Percentiles rank a stretch among this genome's conserved stretches.
phyloP scores from a whole-genome alignment of 2,329 filamentous ascomycete genomes.

The Ophioceras dolichostomum region DNA sequence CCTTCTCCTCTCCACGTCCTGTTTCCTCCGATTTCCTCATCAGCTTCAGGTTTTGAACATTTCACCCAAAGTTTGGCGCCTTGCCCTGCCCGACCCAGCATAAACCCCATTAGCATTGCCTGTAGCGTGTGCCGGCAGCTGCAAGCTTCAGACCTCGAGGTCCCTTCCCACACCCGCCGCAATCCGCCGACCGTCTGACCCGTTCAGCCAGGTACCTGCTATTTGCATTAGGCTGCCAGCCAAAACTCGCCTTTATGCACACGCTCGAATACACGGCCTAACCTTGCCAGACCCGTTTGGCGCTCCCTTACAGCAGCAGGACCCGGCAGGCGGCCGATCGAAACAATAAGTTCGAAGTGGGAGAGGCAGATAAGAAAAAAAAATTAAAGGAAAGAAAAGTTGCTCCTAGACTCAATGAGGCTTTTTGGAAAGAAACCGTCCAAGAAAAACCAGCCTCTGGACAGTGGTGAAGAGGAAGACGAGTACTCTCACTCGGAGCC shows the following conservation, averaged over 20 bases:
- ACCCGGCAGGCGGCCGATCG: no score
- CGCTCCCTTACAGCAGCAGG: not conserved
- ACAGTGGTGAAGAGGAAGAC: slow-evolving; percentile 23
- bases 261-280: not conserved
- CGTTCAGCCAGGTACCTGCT: not conserved
- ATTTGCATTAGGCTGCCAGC: not conserved
- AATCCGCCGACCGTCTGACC: no score
- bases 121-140: no score
- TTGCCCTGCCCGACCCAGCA: no score
- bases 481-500: slow-evolving; percentile 20
- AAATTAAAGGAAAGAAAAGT: slow-evolving; percentile 3
- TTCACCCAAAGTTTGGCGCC: no score
- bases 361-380: slow-evolving; percentile 1
- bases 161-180: no score
- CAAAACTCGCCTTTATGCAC: not conserved
- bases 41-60: no score
- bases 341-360: no score
- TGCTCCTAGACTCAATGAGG: slow-evolving; percentile 31
- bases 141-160: not conserved
- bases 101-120: no score
- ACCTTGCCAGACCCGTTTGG: slow-evolving; percentile 1
- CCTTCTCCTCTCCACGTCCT: no score
- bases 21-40: no score
- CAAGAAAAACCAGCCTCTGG: slow-evolving; percentile 23
- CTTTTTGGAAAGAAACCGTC: slow-evolving; percentile 37